A percentile compares a stretch with the other conserved stretches of the same genome.
phyloP scores from a whole-genome alignment of 2,329 filamentous ascomycete species.

The Ophiostoma populinum region DNA sequence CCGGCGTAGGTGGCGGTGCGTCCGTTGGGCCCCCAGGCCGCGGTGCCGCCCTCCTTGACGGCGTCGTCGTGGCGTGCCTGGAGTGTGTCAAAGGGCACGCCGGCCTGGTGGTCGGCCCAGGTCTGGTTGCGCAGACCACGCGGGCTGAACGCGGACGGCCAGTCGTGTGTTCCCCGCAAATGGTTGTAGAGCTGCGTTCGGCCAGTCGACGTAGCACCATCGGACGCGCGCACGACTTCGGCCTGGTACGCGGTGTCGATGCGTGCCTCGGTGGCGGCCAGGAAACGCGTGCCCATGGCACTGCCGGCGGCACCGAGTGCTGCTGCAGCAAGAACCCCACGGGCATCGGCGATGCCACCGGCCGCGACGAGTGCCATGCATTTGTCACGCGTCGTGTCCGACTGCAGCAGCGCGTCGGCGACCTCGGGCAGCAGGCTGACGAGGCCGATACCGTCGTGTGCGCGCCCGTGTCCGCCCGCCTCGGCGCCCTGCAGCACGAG shows the following conservation, averaged over 20 bases:
- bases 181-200: conserved; percentile 28
- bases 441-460: conserved; percentile 33
- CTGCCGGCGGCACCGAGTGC: conserved; percentile 35
- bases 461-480: conserved; percentile 43
- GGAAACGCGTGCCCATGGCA: conserved; percentile 46
- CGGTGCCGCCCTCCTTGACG: conserved; percentile 15
- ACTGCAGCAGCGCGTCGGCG: conserved; percentile 28
- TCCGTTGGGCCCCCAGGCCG: conserved; percentile 16
- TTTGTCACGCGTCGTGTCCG: no score
- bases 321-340: conserved; percentile 37
- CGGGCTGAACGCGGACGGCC: conserved; percentile 24
- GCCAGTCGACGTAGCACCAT: conserved; percentile 22
- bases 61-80: conserved; percentile 21
- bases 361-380: conserved; percentile 32
- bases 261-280: conserved; percentile 28
- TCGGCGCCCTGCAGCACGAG: conserved; percentile 46
- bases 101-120: conserved; percentile 22
- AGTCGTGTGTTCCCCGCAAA: conserved; percentile 24
- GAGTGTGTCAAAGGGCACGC: conserved; percentile 26
- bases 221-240: conserved; percentile 23
- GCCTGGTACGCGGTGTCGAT: conserved; percentile 24
- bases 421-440: conserved; percentile 41
- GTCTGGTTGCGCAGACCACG: conserved; percentile 23
- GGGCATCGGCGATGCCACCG: conserved; percentile 40
- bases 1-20: conserved; percentile 10